Evolutionary conservation across 257 asterid species (phyloP).

Genomic region (Euphrasia confusa): DNA sequence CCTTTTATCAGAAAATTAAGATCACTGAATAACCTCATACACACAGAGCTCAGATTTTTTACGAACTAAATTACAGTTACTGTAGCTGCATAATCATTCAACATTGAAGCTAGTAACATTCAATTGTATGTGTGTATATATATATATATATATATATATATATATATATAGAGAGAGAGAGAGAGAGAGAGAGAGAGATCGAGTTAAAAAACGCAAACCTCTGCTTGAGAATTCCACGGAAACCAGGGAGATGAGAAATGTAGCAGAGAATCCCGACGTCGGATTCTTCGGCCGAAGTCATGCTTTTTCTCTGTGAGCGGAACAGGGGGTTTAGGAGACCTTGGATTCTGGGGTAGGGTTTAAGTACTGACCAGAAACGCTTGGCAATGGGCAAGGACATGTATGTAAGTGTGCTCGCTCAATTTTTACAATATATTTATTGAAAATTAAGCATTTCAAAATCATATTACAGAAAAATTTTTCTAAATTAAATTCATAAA

Average conservation of each 20-base stretch:
- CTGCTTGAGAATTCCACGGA: constrained; percentile 83
- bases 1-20: neutral
- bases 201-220: constrained; percentile 35
- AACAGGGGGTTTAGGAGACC: constrained; percentile 22
- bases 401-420: neutral
- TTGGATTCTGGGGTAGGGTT: constrained; percentile 22
- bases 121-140: neutral
- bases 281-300: constrained; percentile 62
- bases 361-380: constrained; percentile 10
- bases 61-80: neutral
- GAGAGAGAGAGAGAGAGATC: no score
- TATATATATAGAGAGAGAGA: neutral
- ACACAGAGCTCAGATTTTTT: constrained; percentile 1
- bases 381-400: neutral
- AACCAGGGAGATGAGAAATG: constrained; percentile 77
- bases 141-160: no score
- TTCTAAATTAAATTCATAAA: no score
- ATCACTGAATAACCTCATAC: neutral
- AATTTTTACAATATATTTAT: no score
- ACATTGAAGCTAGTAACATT: neutral
- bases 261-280: constrained; percentile 80
- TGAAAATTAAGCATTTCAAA: no score
- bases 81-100: neutral
- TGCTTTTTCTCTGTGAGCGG: constrained; percentile 21
- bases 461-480: no score